Base-by-base conservation (phyloP, 164 flowering plant genomes). In the Macadamia integrifolia region DNA sequence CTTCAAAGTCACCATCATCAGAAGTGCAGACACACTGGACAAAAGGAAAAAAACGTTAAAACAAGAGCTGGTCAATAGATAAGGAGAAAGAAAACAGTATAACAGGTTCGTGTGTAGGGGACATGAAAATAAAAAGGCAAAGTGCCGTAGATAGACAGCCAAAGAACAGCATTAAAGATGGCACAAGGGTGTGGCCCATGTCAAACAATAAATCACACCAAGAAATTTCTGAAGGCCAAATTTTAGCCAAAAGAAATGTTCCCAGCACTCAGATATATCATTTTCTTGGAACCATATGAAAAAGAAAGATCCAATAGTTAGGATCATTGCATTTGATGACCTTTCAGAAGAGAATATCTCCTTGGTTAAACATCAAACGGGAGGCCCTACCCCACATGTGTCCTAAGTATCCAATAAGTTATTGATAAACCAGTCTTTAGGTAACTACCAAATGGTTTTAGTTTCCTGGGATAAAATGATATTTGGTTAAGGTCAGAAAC, bases 1-100 rank as follows among this genome's bases (percentile, higher is more conserved):
- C 94, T 90, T 95, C 82, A 95, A 69, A 14, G 98, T 95, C 29
- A 95, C 99, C 99, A 95, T 95, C 99, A 95, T 90, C 55, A 92
- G 80, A 64, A 95, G 94, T 42, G 99, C 99, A 67, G 99, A 92
- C 18, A 95, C 99, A 79, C 99, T 95, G 82, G 50, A 71, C 50
- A 43, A 28, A 53, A 71, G 60, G 13, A 48, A 58, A 7, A 32
- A 12, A 58, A 65, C 53, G 42, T 28, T 49, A 11, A 53, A 42
- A 62, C 35, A 9, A 40, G 55, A 42, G 40, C 11, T 31, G 66
- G 30, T 43, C 17, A 70, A 12, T 14, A 6, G 31, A 31, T 23
- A 15, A 43, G 57, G 49, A 43, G 59, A 31, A 18, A 32, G 56
- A 10, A 18, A 3, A 48, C 42, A 12, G 17, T 53, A 53, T 17